Conservation (phyloP, 176 grass and related monocot species). For the Oryza glumipatula region DNA sequence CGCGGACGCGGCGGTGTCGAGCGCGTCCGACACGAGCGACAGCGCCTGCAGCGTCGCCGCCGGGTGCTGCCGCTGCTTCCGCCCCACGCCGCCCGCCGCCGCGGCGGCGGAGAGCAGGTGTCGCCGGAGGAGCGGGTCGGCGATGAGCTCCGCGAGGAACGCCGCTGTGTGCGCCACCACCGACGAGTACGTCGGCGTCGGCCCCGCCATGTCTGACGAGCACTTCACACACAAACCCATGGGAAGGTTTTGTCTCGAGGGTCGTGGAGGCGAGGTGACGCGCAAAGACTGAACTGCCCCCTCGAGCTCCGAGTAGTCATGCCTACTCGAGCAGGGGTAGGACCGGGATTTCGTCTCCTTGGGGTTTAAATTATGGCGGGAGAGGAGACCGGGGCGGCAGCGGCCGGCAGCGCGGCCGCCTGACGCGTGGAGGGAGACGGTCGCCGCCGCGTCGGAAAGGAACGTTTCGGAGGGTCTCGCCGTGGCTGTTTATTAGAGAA, state of each 20-base stretch:
- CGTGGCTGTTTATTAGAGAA: no score
- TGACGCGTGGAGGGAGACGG: conserved; percentile 43
- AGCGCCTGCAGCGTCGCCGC: conserved; percentile 50
- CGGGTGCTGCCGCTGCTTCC: not conserved
- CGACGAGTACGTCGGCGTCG: conserved; percentile 22
- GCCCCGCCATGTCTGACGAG: conserved; percentile 37
- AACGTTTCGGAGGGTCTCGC: not conserved
- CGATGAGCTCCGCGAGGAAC: conserved; percentile 60
- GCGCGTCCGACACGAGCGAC: conserved; percentile 57
- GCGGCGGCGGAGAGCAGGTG: conserved; percentile 55
- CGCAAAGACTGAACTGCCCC: conserved; percentile 12
- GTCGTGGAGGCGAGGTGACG: not conserved
- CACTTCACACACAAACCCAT: no score
- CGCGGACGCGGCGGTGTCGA: conserved; percentile 43
- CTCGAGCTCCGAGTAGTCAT: not conserved
- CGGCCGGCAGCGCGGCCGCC: conserved; percentile 38
- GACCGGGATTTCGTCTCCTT: not conserved
- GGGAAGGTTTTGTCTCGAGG: conserved; percentile 13
- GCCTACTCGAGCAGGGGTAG: not conserved
- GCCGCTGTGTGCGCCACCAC: conserved; percentile 50
- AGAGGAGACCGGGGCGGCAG: conserved; percentile 25
- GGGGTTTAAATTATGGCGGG: conserved; percentile 53
- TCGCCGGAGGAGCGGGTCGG: conserved; percentile 55
- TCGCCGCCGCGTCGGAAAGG: not conserved
- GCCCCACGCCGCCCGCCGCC: not conserved